Percentiles rank a stretch among this genome's conserved stretches.
Evolutionary conservation across 202 grass and related monocot species (phyloP).

Genomic region (Sporobolus alterniflorus): DNA sequence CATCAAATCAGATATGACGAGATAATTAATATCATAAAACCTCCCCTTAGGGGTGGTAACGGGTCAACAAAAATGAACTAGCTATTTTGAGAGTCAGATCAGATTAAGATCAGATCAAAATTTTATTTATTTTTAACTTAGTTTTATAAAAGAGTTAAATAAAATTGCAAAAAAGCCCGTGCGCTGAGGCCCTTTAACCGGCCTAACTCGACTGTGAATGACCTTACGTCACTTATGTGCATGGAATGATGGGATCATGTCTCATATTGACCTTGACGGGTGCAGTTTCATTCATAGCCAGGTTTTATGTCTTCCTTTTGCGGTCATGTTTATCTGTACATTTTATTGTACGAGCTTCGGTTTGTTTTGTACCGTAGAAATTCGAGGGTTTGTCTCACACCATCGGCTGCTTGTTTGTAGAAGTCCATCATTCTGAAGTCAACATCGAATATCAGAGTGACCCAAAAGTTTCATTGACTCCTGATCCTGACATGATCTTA

Average conservation of each 20-base stretch:
- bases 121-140: too few relatives aligned
- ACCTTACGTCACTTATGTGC: conserved; percentile 12
- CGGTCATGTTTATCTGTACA: not conserved
- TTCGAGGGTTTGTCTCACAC: not conserved
- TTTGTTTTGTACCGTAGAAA: not conserved
- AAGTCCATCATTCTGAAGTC: not conserved
- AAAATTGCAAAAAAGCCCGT: too few relatives aligned
- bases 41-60: too few relatives aligned
- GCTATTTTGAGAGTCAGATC: too few relatives aligned
- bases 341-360: not conserved
- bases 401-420: not conserved
- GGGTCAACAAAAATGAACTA: too few relatives aligned
- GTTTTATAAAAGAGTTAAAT: too few relatives aligned
- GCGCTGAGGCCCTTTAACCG: too few relatives aligned
- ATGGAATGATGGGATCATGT: not conserved
- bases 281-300: not conserved
- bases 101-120: too few relatives aligned
- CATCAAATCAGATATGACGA: too few relatives aligned
- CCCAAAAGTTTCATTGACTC: not conserved
- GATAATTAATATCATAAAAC: too few relatives aligned
- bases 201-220: too few relatives aligned
- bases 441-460: not conserved
- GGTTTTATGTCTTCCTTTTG: not conserved
- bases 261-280: not conserved
- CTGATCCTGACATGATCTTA: not conserved